Base-by-base conservation (phyloP, 148 eudicot genomes). In the Oxyria digyna region DNA sequence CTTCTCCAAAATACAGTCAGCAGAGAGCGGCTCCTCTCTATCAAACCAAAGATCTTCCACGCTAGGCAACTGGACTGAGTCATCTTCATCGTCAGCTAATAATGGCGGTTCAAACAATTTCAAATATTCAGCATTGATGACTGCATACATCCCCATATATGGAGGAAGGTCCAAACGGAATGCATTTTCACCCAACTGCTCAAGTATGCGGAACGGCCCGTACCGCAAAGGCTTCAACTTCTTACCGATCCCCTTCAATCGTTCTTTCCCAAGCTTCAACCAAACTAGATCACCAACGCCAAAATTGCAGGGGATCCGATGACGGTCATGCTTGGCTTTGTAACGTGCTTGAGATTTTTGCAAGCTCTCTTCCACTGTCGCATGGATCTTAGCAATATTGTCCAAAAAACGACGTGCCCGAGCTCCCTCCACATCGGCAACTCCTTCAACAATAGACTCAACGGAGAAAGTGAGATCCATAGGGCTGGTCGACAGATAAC, bases 21-120 rank as follows among this genome's bases (percentile, higher is more conserved):
- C 57, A 1, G 8, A 4, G 4, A 50, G 8, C 4, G 57, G 57
- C 20, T 17, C 21, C 4, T 23, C 26, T 0, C 20, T 18, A 6
- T n/a, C 21, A 50, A 50, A 23, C 20, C 26, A 23, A 4, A 50
- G 8, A 0, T 50, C 57, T 0, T 50, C 26, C 1, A 50, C 57
- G 20, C 21, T 4, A 1, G 57, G 57, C 20, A 50, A 23, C 8
- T 4, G 6, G 8, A 1, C 0, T 0, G 41, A 4, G 41, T 4
- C 41, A 10, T 3, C 20, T 2, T 0, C 0, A 17, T 50, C 57
- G 8, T 65, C 40, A 42, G 41, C 48, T n/a, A 37, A 32, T n/a
- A 41, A 6, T 37, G 70, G 42, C 7, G 70, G 70, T 29, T 67
- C 70, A 67, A 38, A 67, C 50, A 67, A 13, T 15, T 31, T 13